These are phyloP conservation scores for Brettanomyces nanus DNA, from an alignment of 805 yeast species.

Conservation along the genomic window DNA sequence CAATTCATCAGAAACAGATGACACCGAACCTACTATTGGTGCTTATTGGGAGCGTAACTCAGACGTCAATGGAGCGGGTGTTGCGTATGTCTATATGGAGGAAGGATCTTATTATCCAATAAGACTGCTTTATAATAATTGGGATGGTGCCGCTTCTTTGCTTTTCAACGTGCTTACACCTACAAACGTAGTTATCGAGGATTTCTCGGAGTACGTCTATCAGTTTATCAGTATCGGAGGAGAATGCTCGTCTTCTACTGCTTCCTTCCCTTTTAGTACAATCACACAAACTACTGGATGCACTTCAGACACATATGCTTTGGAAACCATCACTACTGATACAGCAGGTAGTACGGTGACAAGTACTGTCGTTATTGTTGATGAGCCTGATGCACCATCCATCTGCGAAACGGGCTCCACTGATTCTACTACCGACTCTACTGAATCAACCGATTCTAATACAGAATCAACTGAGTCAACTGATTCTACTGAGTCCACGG, in stretches of 20 bases:
- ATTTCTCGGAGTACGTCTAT: slow-evolving; percentile 5
- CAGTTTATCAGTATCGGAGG: slow-evolving; percentile 1
- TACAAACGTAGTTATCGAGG: slow-evolving; percentile 2
- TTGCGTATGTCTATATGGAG: slow-evolving; percentile 6
- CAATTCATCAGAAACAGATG: background rate
- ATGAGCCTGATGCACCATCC: too few relatives aligned
- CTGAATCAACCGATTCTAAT: too few relatives aligned
- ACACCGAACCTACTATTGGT: background rate
- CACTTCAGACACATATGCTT: background rate
- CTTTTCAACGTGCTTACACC: slow-evolving; percentile 10
- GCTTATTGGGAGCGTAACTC: too few relatives aligned
- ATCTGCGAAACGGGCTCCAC: too few relatives aligned
- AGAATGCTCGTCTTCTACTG: background rate
- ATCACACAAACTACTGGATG: background rate
- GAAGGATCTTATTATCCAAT: slow-evolving; percentile 11
- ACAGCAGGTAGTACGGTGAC: background rate
- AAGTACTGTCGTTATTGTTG: background rate
- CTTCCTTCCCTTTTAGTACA: background rate
- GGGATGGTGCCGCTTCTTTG: slow-evolving; percentile 6
- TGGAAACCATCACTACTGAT: background rate
- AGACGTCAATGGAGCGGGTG: background rate
- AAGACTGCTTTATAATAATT: slow-evolving; percentile 8
- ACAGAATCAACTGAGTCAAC: too few relatives aligned
- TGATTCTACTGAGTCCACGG: too few relatives aligned
- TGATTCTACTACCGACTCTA: too few relatives aligned